Conservation (phyloP, 1,284 basidiomycete species). For the Leccinum insolens region DNA sequence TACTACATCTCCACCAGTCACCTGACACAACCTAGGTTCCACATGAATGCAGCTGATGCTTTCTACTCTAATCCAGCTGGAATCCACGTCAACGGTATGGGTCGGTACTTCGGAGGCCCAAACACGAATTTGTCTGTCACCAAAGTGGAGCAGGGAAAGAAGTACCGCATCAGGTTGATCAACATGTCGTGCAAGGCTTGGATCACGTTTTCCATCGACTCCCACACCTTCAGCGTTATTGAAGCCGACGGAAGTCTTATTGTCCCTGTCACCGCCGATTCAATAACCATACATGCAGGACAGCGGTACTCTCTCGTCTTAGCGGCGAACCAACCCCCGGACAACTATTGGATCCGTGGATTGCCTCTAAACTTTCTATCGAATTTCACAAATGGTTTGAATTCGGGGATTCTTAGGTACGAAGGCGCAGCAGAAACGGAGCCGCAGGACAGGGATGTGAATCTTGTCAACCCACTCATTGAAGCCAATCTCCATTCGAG, state of each 20-base stretch:
- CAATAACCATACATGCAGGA: conserved; percentile 34
- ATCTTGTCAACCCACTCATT: conserved; percentile 7
- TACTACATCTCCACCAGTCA: neutral
- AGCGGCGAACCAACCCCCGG: conserved; percentile 38
- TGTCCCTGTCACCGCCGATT: conserved; percentile 33
- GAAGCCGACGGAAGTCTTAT: conserved; percentile 44
- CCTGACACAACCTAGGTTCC: conserved; percentile 36
- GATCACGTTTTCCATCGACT: conserved; percentile 43
- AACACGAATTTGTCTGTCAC: conserved; percentile 38
- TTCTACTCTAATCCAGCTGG: conserved; percentile 33
- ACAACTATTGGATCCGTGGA: conserved; percentile 42
- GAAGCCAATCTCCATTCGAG: conserved; percentile 22
- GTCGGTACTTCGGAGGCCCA: conserved; percentile 42
- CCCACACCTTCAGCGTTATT: conserved; percentile 42
- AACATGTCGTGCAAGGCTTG: conserved; percentile 45
- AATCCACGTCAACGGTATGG: conserved; percentile 54
- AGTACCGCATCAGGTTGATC: conserved; percentile 47
- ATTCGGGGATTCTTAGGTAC: conserved; percentile 57
- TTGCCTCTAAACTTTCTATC: conserved; percentile 25
- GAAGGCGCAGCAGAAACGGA: conserved; percentile 43
- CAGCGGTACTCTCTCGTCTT: conserved; percentile 45
- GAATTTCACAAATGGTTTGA: conserved; percentile 29
- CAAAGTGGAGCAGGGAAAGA: conserved; percentile 33
- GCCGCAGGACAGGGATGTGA: conserved; percentile 37
- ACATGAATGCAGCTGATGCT: conserved; percentile 15